These are phyloP conservation scores for Saprolegnia diclina DNA, from an alignment of 352 stramenopile species.

Conservation along the genomic window DNA sequence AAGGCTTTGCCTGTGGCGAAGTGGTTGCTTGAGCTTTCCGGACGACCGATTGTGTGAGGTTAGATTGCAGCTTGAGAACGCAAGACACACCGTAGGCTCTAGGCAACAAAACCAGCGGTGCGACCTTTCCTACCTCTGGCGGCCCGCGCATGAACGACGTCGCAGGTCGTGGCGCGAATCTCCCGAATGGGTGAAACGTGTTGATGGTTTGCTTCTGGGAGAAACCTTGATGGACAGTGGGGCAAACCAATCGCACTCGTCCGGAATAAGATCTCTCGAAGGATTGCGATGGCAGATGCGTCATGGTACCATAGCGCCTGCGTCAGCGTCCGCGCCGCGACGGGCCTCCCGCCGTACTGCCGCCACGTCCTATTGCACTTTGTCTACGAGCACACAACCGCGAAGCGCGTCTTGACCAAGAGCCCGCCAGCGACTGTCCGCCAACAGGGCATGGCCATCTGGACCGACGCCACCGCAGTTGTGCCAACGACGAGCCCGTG, in stretches of 20 bases:
- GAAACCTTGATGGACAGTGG: neutral
- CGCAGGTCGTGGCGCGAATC: no score
- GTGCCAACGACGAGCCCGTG: constrained; percentile 3
- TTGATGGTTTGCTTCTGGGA: neutral
- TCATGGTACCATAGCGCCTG: constrained; percentile 10
- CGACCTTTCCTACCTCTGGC: no score
- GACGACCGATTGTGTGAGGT: no score
- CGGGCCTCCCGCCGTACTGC: constrained; percentile 5
- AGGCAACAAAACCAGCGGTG: no score
- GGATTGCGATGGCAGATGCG: neutral
- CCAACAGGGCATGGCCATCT: constrained; percentile 1
- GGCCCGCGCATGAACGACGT: no score
- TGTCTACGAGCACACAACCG: constrained; percentile 11
- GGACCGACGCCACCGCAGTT: constrained; percentile 3
- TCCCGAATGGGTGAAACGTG: no score
- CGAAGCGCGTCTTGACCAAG: constrained; percentile 13
- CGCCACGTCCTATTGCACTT: constrained; percentile 9
- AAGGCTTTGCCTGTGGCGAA: no score
- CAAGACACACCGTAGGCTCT: no score
- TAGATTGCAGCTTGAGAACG: no score
- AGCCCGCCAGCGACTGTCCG: neutral
- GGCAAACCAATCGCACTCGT: neutral
- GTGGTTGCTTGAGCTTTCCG: no score
- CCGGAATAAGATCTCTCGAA: neutral
- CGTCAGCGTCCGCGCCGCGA: constrained; percentile 11